Evolutionary conservation across 352 stramenopile species (phyloP).

Genomic region (Globisporangium middletonii): DNA sequence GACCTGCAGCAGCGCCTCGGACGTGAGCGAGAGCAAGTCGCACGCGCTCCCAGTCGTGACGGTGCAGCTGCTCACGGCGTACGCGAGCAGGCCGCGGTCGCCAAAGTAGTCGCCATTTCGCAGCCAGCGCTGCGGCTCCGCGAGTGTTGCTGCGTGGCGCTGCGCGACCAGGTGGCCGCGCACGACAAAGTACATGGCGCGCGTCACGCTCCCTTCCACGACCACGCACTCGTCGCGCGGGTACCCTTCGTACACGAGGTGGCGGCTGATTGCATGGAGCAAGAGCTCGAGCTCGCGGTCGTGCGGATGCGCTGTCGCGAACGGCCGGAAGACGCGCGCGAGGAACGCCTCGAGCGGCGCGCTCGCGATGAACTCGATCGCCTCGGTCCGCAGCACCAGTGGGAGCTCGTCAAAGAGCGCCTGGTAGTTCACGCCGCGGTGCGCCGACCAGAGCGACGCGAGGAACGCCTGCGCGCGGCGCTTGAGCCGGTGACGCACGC

Average conservation of each 20-base stretch:
- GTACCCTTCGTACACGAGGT: constrained; percentile 47
- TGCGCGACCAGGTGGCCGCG: constrained; percentile 27
- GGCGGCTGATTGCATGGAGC: constrained; percentile 13
- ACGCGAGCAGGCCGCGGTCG: constrained; percentile 32
- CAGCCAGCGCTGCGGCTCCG: constrained; percentile 3
- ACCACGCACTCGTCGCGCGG: constrained; percentile 39
- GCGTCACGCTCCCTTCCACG: constrained; percentile 34
- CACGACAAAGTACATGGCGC: constrained; percentile 57
- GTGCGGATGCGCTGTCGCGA: constrained; percentile 11
- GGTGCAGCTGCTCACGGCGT: constrained; percentile 35
- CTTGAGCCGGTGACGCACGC: constrained; percentile 26
- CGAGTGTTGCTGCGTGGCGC: not conserved
- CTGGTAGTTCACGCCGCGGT: constrained; percentile 46
- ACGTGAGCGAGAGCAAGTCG: constrained; percentile 42
- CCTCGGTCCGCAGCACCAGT: constrained; percentile 26
- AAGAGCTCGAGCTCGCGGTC: constrained; percentile 18
- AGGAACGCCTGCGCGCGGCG: constrained; percentile 40
- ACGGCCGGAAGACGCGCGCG: constrained; percentile 20
- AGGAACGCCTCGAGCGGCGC: constrained; percentile 29
- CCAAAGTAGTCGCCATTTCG: constrained; percentile 44
- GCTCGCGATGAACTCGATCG: constrained; percentile 29
- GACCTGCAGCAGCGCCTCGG: constrained; percentile 36
- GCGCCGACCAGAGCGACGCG: constrained; percentile 45
- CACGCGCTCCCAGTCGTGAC: constrained; percentile 41
- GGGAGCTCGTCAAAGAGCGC: constrained; percentile 37